A percentile compares a stretch with the other conserved stretches of the same genome.
phyloP scores from a whole-genome alignment of 2,329 filamentous ascomycete species.

The Chlorencoelia australis region DNA sequence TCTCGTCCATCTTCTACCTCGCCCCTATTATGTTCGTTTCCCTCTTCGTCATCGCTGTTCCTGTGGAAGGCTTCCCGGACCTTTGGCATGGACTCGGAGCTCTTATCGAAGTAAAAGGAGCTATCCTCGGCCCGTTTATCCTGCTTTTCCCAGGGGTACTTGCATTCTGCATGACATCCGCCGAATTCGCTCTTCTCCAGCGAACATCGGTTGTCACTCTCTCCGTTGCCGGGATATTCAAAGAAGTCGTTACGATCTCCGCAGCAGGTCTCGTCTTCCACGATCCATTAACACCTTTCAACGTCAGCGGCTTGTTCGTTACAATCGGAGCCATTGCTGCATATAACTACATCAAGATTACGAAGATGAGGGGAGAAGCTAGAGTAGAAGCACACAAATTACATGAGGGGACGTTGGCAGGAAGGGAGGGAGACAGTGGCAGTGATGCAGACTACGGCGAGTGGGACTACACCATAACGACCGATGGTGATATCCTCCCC shows the following conservation, averaged over 20 bases:
- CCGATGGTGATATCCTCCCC: slow-evolving; percentile 23
- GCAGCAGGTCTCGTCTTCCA: slow-evolving; percentile 82
- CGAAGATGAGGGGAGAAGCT: slow-evolving; percentile 76
- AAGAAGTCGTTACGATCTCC: slow-evolving; percentile 92
- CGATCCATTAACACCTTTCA: slow-evolving; percentile 78
- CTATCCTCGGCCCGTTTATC: slow-evolving; percentile 55
- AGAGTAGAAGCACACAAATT: slow-evolving; percentile 36
- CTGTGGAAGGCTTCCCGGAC: slow-evolving; percentile 68
- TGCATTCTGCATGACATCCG: slow-evolving; percentile 93
- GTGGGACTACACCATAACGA: slow-evolving; percentile 21
- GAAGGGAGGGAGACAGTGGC: slow-evolving; percentile 10
- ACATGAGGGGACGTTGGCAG: slow-evolving; percentile 8
- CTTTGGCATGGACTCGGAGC: slow-evolving; percentile 55
- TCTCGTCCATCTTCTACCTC: slow-evolving; percentile 95
- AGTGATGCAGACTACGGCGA: slow-evolving; percentile 19
- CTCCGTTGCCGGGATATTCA: slow-evolving; percentile 96
- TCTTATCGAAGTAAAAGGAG: slow-evolving; percentile 59
- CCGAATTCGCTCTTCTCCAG: slow-evolving; percentile 89
- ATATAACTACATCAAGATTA: slow-evolving; percentile 94
- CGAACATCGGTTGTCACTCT: slow-evolving; percentile 93
- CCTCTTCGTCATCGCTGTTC: slow-evolving; percentile 69
- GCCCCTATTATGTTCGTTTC: slow-evolving; percentile 91
- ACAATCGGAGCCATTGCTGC: slow-evolving; percentile 78
- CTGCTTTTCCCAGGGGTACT: slow-evolving; percentile 83
- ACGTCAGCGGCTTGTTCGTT: slow-evolving; percentile 75